Conservation (phyloP, 176 grass and related monocot species). For the Phragmites australis region DNA sequence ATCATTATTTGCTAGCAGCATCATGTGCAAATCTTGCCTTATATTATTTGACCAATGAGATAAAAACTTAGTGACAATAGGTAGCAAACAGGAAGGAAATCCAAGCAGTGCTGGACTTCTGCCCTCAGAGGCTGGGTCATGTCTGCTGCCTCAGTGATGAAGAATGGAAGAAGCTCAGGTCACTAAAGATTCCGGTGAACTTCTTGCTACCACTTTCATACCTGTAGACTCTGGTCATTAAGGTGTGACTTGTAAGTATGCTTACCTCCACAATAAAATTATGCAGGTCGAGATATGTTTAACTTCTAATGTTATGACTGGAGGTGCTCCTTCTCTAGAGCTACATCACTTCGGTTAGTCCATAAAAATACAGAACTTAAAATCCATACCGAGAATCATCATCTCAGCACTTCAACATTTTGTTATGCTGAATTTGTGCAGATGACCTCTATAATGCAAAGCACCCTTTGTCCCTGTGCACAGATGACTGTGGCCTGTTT, state of each 20-base stretch:
- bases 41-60: slow-evolving; percentile 39
- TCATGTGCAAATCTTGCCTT: slow-evolving; percentile 23
- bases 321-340: slow-evolving; percentile 61
- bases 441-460: slow-evolving; percentile 75
- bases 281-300: slow-evolving; percentile 91
- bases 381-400: background rate
- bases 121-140: slow-evolving; percentile 85
- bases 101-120: slow-evolving; percentile 73
- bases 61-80: slow-evolving; percentile 63
- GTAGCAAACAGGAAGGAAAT: slow-evolving; percentile 79
- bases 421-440: slow-evolving; percentile 37
- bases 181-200: slow-evolving; percentile 65
- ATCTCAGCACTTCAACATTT: slow-evolving; percentile 8
- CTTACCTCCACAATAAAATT: slow-evolving; percentile 34
- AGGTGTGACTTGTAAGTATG: background rate
- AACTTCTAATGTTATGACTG: slow-evolving; percentile 93
- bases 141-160: slow-evolving; percentile 72
- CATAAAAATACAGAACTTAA: background rate
- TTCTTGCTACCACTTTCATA: slow-evolving; percentile 3
- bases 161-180: slow-evolving; percentile 81
- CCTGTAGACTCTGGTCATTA: slow-evolving; percentile 26
- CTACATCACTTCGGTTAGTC: slow-evolving; percentile 83
- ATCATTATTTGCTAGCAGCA: background rate
- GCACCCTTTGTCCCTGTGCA: slow-evolving; percentile 80
- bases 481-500: slow-evolving; percentile 80